Percentiles rank a stretch among this genome's conserved stretches.
Evolutionary conservation across 257 asterid genomes (phyloP).

Genomic region (Solanum gandarillasii): DNA sequence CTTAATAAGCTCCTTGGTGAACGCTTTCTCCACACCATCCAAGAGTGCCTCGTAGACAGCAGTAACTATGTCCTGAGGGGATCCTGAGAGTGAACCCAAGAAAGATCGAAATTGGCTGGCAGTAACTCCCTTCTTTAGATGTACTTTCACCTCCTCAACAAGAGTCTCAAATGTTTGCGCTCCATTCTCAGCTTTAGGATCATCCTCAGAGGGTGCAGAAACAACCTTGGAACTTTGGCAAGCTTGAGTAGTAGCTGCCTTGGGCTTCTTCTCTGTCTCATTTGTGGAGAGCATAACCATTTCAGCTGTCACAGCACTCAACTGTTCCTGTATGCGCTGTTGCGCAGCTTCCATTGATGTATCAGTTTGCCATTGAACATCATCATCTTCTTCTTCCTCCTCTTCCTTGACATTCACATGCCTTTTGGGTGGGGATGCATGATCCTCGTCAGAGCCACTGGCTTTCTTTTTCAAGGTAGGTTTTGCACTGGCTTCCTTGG

Average conservation of each 20-base stretch:
- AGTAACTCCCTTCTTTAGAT: background rate
- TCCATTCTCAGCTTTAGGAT: background rate
- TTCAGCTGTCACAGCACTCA: constrained; percentile 13
- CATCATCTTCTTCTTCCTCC: constrained; percentile 11
- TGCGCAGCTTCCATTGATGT: constrained; percentile 18
- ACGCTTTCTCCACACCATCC: constrained; percentile 13
- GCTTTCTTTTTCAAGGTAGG: constrained; percentile 12
- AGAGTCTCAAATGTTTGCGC: background rate
- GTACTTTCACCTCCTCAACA: constrained; percentile 1
- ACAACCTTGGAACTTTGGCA: background rate
- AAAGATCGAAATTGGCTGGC: constrained; percentile 5
- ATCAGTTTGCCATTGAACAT: constrained; percentile 23
- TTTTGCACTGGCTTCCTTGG: constrained; percentile 18
- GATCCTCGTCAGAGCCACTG: constrained; percentile 16
- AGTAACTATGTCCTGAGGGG: constrained; percentile 8
- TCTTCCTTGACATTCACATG: background rate
- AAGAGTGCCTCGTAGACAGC: constrained; percentile 16
- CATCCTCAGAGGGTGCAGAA: background rate
- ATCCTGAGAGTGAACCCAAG: background rate
- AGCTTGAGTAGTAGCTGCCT: background rate
- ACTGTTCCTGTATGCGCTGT: constrained; percentile 16
- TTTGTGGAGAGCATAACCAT: constrained; percentile 21
- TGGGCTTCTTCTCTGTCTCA: constrained; percentile 6
- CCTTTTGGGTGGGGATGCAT: background rate
- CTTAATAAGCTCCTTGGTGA: constrained; percentile 12